A percentile compares a stretch with the other conserved stretches of the same genome.
Evolutionary conservation across 2,329 filamentous ascomycete genomes (phyloP).

Genomic region (Penicillium sp.): DNA sequence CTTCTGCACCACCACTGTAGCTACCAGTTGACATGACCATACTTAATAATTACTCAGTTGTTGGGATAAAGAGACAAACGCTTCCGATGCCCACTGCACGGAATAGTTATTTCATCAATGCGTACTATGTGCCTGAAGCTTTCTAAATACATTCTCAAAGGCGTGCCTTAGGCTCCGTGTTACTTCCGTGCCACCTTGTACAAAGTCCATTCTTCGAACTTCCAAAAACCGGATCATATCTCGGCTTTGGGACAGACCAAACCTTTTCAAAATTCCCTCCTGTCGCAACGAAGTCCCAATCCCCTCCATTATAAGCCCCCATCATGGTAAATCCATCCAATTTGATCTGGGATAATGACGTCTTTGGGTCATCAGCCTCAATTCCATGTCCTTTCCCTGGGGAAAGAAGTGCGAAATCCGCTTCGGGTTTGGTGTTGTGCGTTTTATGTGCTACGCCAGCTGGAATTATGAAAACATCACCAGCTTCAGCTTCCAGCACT

Average conservation of each 20-base stretch:
- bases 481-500: conserved; percentile 50
- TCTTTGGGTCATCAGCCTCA: conserved; percentile 33
- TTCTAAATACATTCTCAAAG: too few relatives aligned
- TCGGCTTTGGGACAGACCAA: conserved; percentile 51
- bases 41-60: too few relatives aligned
- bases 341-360: conserved; percentile 38
- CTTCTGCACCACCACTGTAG: too few relatives aligned
- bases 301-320: conserved; percentile 54
- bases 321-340: conserved; percentile 58
- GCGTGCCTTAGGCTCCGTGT: too few relatives aligned
- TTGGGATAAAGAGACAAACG: too few relatives aligned
- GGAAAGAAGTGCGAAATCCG: conserved; percentile 45
- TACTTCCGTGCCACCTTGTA: not conserved
- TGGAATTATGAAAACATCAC: conserved; percentile 64
- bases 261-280: conserved; percentile 50
- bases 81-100: too few relatives aligned
- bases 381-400: conserved; percentile 47
- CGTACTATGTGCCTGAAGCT: too few relatives aligned
- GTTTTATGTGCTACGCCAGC: conserved; percentile 61
- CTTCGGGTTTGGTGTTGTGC: conserved; percentile 44
- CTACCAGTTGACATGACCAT: too few relatives aligned
- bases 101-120: too few relatives aligned
- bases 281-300: conserved; percentile 55
- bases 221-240: conserved; percentile 54
- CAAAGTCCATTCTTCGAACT: not conserved